phyloP scores from a whole-genome alignment of 805 yeast genomes.

The Clavispora santaluciae region DNA sequence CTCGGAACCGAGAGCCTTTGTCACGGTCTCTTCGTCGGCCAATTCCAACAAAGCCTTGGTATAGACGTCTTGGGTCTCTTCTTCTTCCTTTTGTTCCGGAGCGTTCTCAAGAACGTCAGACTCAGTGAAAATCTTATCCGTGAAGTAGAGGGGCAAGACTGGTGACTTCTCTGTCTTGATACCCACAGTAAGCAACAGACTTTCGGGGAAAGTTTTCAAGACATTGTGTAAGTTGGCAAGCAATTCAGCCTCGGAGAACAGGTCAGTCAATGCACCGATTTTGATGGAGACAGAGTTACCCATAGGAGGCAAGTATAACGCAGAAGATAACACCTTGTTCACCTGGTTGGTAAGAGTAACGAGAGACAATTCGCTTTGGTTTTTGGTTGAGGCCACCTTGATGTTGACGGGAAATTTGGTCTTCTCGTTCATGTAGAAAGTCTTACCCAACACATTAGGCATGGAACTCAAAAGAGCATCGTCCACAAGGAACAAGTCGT shows the following conservation, averaged over 20 bases:
- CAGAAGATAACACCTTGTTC: conserved; percentile 50
- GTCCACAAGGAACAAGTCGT: conserved; percentile 79
- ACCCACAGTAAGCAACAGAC: conserved; percentile 51
- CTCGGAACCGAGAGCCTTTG: conserved; percentile 56
- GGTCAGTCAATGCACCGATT: conserved; percentile 50
- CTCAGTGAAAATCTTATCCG: conserved; percentile 50
- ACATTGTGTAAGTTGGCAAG: conserved; percentile 59
- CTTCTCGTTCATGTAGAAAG: conserved; percentile 51
- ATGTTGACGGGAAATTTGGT: conserved; percentile 67
- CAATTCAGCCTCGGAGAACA: conserved; percentile 44
- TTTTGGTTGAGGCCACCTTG: conserved; percentile 32
- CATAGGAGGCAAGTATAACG: conserved; percentile 65
- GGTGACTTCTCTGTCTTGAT: conserved; percentile 73
- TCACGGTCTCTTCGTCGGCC: conserved; percentile 71
- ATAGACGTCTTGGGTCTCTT: conserved; percentile 18
- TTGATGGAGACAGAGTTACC: conserved; percentile 64
- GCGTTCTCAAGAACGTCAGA: conserved; percentile 36
- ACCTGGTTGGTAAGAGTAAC: conserved; percentile 55
- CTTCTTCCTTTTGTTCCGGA: conserved; percentile 23
- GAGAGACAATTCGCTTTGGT: conserved; percentile 40
- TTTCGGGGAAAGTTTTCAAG: conserved; percentile 40
- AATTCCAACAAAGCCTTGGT: conserved; percentile 69
- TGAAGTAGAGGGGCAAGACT: conserved; percentile 74
- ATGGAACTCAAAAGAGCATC: conserved; percentile 73
- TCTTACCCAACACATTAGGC: conserved; percentile 80